Evolutionary conservation across 1,139 yeast species (phyloP), one percentile per base, ranked within the genome.

Genomic region (Kurtzmaniella quercitrusa): DNA sequence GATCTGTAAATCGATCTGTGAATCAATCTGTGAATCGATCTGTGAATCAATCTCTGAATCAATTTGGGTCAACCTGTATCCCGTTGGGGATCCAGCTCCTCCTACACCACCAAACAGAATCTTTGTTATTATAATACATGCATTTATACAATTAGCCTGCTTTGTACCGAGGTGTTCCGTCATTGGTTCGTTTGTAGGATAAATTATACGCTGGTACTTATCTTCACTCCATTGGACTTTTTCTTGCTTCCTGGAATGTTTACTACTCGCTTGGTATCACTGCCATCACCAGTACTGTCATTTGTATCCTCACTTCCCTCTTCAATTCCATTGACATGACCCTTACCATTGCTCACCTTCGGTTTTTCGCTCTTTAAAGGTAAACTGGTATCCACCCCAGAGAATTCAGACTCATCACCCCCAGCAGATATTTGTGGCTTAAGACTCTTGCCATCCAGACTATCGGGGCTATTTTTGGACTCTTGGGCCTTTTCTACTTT

Each of bases 401-500:
- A 64, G 3, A 65, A 57, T 44, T 67, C 73, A 3, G 70, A 61
- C 34, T 45, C 24, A 18, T 34, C 33, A 17, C 37, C 33, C 34
- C 43, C 17, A 34, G 31, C 25, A 24, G 34, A 21, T 34, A 11
- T 25, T 27, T n/a, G 31, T 14, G 16, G 27, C 24, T 14, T 48
- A 47, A 27, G 44, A 47, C 23, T 19, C 17, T 19, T 21, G 23
- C n/a, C 16, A 25, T 17, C 36, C 18, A 14, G 36, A 18, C 14
- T 18, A 3, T 11, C 19, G 18, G 25, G 15, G 18, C 34, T 21
- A 27, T 25, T 25, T 23, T 42, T 38, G 16, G 34, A 36, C 23
- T 46, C 38, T 39, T 48, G 51, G 46, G 55, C 56, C 46, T 70
- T 71, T 43, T 70, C 75, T 34, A 55, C 47, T 51, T 67, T 68